Evolutionary conservation across 2,329 filamentous ascomycete species (phyloP).

Genomic region (Trichoderma guizhouense): DNA sequence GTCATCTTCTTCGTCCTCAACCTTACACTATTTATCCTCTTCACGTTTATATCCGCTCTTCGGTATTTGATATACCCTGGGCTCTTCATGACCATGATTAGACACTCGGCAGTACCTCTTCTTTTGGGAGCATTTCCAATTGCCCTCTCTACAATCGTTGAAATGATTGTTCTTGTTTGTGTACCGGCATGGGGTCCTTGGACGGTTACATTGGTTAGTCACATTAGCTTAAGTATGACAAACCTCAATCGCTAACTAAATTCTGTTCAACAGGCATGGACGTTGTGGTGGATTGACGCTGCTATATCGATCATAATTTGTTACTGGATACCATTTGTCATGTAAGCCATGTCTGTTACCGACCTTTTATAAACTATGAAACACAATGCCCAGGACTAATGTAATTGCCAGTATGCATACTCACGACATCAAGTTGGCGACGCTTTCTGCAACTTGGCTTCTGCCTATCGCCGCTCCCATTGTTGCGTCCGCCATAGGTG

Average conservation of each 20-base stretch:
- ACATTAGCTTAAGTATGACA: not conserved
- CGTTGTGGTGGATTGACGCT: slow-evolving; percentile 1
- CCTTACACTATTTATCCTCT: not conserved
- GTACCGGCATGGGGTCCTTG: not conserved
- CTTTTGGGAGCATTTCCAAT: slow-evolving; percentile 3
- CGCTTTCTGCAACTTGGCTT: slow-evolving; percentile 7
- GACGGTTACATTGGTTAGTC: not conserved
- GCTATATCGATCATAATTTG: not conserved
- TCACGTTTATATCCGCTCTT: not conserved
- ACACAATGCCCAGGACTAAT: not conserved
- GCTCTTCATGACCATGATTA: not conserved
- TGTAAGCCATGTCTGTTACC: not conserved
- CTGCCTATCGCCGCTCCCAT: not conserved
- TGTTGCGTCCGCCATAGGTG: not conserved
- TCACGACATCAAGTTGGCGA: not conserved
- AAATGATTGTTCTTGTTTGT: not conserved
- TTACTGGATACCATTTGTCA: slow-evolving; percentile 3
- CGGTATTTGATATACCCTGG: not conserved
- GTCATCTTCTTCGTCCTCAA: not conserved
- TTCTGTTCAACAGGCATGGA: not conserved
- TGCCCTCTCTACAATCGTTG: not conserved
- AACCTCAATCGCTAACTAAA: not conserved
- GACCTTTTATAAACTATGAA: not conserved
- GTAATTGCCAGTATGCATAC: not conserved
- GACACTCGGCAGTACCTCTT: not conserved